Conservation (phyloP, 768 basidiomycete species). For the Amanita exitialis region DNA sequence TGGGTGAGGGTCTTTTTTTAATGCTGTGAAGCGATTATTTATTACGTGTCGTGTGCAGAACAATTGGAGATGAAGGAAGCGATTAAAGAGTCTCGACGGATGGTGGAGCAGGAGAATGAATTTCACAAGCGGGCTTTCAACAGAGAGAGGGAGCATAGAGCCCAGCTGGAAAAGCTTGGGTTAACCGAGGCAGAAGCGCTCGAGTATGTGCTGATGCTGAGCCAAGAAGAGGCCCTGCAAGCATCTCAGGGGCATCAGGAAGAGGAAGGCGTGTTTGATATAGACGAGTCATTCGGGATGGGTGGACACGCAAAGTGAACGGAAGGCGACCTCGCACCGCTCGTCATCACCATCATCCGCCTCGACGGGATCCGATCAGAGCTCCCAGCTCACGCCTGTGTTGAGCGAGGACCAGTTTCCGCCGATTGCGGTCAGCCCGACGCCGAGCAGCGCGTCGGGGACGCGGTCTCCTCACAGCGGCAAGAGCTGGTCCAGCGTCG, state of each 20-base stretch:
- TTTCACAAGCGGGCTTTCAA: conserved; percentile 26
- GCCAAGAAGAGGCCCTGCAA: conserved; percentile 55
- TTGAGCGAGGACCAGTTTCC: background rate
- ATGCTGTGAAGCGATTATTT: background rate
- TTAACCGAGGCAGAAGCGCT: conserved; percentile 66
- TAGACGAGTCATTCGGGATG: conserved; percentile 24
- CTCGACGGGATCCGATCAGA: conserved; percentile 12
- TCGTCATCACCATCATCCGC: conserved; percentile 15
- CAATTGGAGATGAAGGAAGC: conserved; percentile 54
- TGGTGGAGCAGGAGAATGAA: conserved; percentile 42
- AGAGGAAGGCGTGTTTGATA: conserved; percentile 48
- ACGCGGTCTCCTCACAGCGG: background rate
- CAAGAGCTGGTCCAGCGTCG: conserved; percentile 10
- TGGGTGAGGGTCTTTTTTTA: conserved; percentile 26
- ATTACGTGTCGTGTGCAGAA: conserved; percentile 26
- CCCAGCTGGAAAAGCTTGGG: conserved; percentile 51
- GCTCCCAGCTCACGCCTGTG: background rate
- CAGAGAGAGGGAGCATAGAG: conserved; percentile 47
- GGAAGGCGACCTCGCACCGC: conserved; percentile 9
- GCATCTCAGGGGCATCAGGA: conserved; percentile 5
- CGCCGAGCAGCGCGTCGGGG: background rate
- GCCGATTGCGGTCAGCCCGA: background rate
- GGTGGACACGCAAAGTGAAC: conserved; percentile 2
- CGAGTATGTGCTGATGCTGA: conserved; percentile 78
- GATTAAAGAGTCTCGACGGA: conserved; percentile 46